phyloP scores from a whole-genome alignment of 441 rosid species.

The Melastoma candidum region DNA sequence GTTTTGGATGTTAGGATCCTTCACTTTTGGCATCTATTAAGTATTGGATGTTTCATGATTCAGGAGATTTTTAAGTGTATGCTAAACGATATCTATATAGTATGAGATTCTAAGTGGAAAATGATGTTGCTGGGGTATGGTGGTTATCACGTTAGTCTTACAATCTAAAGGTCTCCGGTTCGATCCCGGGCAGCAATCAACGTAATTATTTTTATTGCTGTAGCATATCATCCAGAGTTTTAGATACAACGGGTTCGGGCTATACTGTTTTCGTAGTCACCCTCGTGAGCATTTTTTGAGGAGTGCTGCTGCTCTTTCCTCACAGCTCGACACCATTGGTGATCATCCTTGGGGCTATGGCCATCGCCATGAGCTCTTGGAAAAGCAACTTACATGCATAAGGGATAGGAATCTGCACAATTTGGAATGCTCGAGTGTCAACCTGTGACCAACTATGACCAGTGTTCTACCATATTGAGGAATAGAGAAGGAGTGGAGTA shows the following conservation, averaged over 20 bases:
- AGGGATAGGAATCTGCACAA: slow-evolving; percentile 74
- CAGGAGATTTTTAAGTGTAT: no score
- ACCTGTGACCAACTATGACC: not conserved
- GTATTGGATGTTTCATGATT: no score
- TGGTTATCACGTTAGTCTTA: slow-evolving; percentile 82
- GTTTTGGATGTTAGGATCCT: no score
- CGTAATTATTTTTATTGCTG: no score
- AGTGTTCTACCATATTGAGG: not conserved
- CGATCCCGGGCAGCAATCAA: slow-evolving; percentile 59
- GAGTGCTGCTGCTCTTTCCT: slow-evolving; percentile 17
- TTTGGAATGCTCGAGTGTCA: not conserved
- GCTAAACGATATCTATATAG: no score
- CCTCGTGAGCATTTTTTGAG: no score
- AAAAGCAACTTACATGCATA: slow-evolving; percentile 90
- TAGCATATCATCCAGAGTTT: no score
- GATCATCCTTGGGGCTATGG: slow-evolving; percentile 93
- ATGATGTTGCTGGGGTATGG: slow-evolving; percentile 62
- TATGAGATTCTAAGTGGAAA: not conserved
- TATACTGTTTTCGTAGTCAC: no score
- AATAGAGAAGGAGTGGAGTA: not conserved
- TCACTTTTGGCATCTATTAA: no score
- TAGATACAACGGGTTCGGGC: no score
- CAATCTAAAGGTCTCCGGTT: slow-evolving; percentile 72
- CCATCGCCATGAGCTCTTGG: slow-evolving; percentile 99
- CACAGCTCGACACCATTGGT: slow-evolving; percentile 43